A percentile compares a stretch with the other conserved stretches of the same genome.
Conservation (phyloP, 1,139 yeast species). For the Candida labiduridarum region DNA sequence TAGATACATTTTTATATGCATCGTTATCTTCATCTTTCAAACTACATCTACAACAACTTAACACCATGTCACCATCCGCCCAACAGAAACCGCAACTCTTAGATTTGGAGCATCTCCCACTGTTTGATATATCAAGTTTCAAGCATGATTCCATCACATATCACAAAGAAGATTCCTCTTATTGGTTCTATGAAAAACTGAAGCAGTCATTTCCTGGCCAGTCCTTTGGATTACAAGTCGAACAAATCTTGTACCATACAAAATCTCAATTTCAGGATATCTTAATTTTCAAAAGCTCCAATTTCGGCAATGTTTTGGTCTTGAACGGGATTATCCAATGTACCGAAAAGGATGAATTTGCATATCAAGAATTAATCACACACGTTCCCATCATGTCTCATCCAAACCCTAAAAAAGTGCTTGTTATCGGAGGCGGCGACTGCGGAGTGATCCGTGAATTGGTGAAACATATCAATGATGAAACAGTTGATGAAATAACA, state of each 20-base stretch:
- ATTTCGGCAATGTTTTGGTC: conserved; percentile 83
- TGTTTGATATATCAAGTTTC: conserved; percentile 20
- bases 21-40: conserved; percentile 1
- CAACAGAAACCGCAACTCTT: conserved; percentile 3
- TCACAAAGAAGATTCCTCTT: conserved; percentile 26
- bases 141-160: conserved; percentile 31
- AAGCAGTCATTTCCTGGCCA: conserved; percentile 47
- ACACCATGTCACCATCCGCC: conserved; percentile 4
- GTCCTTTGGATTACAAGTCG: conserved; percentile 41
- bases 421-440: conserved; percentile 93
- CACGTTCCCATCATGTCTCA: conserved; percentile 80
- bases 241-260: conserved; percentile 37
- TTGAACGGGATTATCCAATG: conserved; percentile 87
- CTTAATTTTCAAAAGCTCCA: conserved; percentile 70
- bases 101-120: conserved; percentile 5
- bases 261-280: conserved; percentile 48
- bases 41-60: neutral
- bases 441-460: conserved; percentile 90
- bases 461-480: conserved; percentile 62
- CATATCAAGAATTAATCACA: conserved; percentile 87
- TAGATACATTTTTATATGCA: conserved; percentile 6
- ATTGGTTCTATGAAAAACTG: conserved; percentile 47
- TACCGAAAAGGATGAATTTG: conserved; percentile 87
- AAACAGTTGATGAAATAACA: conserved; percentile 65
- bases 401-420: conserved; percentile 68